Evolutionary conservation across 257 asterid genomes (phyloP), one percentile per base, ranked within the genome.

Genomic region (Nicotiana attenuata): DNA sequence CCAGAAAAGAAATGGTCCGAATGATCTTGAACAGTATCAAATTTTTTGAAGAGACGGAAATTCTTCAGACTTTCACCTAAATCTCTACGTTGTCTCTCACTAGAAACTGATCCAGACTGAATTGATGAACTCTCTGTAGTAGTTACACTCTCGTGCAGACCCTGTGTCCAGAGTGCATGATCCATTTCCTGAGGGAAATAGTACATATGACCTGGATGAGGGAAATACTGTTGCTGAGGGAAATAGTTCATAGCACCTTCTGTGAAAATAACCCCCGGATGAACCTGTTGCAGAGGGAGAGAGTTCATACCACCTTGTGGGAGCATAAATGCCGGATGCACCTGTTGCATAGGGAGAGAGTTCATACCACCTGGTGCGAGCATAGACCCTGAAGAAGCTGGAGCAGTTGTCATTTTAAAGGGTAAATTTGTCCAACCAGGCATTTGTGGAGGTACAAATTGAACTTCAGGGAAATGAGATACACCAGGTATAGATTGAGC

Each of bases 1-100:
- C 8, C 17, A 22, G 84, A 65, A 41, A 38, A 85, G 81, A 76
- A 56, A 59, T 85, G 53, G 66, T 81, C 86, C 1, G 88, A 80
- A 29, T 33, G 50, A 83, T 83, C 84, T 80, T 83, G 56, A 63
- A 83, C 84, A 19, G 65, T 76, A 76, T 85, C 88, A 82, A 85
- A 85, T 41, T 63, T 76, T 61, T 85, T 82, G 53, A 80, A 80
- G 29, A 26, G 64, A 65, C 47, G 78, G 76, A 60, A 82, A 57
- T 82, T 82, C 65, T 78, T 33, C 76, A 77, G 31, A 1, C 69
- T 78, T 31, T 77, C 82, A 63, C 45, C 77, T 64, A 66, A 50
- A 76, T 63, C 55, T 16, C 41, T 45, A 28, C 7, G 22, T 5
- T 60, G 28, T 28, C 47, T 73, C 15, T 5, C 56, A 69, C 0